These are phyloP conservation scores for Heritiera littoralis DNA, from an alignment of 345 rosid genomes.

Conservation along the genomic window DNA sequence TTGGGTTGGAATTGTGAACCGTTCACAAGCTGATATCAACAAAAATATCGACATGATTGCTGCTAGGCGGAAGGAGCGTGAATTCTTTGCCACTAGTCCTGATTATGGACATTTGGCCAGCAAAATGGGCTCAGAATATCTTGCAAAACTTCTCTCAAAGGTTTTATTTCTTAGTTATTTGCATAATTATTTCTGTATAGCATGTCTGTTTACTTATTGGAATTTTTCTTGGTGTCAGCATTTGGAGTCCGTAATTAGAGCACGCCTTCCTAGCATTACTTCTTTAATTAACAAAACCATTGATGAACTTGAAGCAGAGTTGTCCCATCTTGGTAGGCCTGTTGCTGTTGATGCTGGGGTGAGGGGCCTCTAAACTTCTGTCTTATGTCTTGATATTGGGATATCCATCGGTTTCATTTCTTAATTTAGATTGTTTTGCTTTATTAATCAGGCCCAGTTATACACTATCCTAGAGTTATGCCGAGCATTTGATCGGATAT, in stretches of 20 bases:
- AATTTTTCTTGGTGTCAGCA: conserved; percentile 54
- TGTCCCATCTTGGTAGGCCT: conserved; percentile 88
- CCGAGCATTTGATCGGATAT: conserved; percentile 82
- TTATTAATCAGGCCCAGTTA: conserved; percentile 66
- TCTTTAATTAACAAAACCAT: conserved; percentile 86
- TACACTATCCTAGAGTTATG: conserved; percentile 80
- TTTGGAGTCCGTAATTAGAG: conserved; percentile 81
- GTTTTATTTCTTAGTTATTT: conserved; percentile 35
- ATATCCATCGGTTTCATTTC: not conserved
- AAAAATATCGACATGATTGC: conserved; percentile 85
- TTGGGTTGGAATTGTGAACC: conserved; percentile 99
- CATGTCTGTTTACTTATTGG: not conserved
- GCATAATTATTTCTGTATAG: not conserved
- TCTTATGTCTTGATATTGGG: not conserved
- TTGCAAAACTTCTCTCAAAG: conserved; percentile 94
- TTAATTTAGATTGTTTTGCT: not conserved
- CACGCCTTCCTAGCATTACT: conserved; percentile 83
- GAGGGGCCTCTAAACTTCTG: conserved; percentile 24
- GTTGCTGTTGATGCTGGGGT: conserved; percentile 95
- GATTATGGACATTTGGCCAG: conserved; percentile 89
- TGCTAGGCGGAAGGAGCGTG: conserved; percentile 84
- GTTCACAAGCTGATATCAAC: conserved; percentile 97
- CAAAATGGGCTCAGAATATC: conserved; percentile 97
- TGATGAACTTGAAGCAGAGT: conserved; percentile 87
- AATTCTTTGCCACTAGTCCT: conserved; percentile 86